These are phyloP conservation scores for Flammula alnicola DNA, from an alignment of 1,284 basidiomycete genomes.

Conservation along the genomic window DNA sequence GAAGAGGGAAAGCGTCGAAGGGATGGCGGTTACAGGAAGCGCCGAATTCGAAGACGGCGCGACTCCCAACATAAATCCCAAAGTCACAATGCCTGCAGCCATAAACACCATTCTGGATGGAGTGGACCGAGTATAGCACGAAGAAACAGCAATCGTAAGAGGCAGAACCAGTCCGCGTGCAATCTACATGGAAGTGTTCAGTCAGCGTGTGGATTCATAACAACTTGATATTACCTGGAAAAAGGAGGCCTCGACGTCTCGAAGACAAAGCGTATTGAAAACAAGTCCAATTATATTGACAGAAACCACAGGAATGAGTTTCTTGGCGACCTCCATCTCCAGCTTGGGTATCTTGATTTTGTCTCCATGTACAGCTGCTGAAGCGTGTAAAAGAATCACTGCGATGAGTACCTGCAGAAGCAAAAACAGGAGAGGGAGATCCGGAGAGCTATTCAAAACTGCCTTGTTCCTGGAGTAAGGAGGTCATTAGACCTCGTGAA, in stretches of 20 bases:
- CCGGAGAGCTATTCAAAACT: constrained; percentile 69
- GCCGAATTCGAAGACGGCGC: constrained; percentile 45
- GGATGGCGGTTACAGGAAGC: constrained; percentile 44
- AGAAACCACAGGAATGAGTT: constrained; percentile 63
- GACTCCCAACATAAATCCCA: constrained; percentile 69
- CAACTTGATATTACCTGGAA: constrained; percentile 57
- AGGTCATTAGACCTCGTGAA: neutral
- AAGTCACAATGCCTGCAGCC: constrained; percentile 60
- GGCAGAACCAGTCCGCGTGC: constrained; percentile 79
- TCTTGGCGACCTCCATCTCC: constrained; percentile 55
- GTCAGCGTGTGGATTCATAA: constrained; percentile 5
- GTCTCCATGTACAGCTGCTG: constrained; percentile 45
- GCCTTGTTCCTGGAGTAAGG: constrained; percentile 64
- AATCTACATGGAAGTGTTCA: constrained; percentile 51
- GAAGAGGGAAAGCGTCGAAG: constrained; percentile 59
- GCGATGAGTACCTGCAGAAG: constrained; percentile 71
- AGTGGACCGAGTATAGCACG: constrained; percentile 48
- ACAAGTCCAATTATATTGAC: constrained; percentile 75
- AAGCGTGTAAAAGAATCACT: constrained; percentile 62
- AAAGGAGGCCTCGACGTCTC: constrained; percentile 77
- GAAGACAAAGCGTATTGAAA: constrained; percentile 78
- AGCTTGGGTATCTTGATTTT: constrained; percentile 61
- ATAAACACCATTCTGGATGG: constrained; percentile 54
- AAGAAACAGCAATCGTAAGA: constrained; percentile 71
- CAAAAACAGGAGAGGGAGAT: constrained; percentile 72